Percentiles rank a stretch among this genome's conserved stretches.
These are phyloP conservation scores for Fusarium pininemorale DNA, from an alignment of 2,329 filamentous ascomycete species.

Conservation along the genomic window DNA sequence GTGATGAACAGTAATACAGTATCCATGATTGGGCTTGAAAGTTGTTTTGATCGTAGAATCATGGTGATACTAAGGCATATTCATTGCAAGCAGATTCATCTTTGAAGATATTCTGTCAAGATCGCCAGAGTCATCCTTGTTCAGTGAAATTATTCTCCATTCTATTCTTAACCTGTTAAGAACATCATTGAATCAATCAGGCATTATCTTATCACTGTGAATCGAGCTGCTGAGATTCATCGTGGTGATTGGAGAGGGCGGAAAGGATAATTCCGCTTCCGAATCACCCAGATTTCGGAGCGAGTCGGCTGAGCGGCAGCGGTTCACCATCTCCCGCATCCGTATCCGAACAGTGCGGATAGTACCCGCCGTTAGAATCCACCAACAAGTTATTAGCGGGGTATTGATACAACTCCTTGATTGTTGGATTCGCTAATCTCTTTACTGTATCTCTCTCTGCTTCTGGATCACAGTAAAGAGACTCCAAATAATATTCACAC, in stretches of 20 bases:
- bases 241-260: background rate
- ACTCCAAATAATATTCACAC: fast-evolving
- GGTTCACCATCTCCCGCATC: background rate
- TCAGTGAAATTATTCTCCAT: background rate
- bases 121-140: background rate
- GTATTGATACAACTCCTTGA: fast-evolving
- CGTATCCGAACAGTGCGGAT: background rate
- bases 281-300: background rate
- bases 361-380: too few relatives aligned
- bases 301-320: background rate
- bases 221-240: background rate
- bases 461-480: fast-evolving
- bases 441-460: fast-evolving
- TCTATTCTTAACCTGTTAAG: background rate
- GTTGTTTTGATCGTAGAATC: background rate
- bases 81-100: background rate
- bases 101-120: background rate
- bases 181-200: background rate
- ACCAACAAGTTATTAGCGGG: background rate
- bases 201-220: background rate
- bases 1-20: fast-evolving
- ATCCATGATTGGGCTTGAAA: background rate
- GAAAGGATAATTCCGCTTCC: background rate
- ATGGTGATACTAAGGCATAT: background rate
- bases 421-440: background rate